phyloP scores from a whole-genome alignment of 306 rosid genomes.

The Glycine soja region DNA sequence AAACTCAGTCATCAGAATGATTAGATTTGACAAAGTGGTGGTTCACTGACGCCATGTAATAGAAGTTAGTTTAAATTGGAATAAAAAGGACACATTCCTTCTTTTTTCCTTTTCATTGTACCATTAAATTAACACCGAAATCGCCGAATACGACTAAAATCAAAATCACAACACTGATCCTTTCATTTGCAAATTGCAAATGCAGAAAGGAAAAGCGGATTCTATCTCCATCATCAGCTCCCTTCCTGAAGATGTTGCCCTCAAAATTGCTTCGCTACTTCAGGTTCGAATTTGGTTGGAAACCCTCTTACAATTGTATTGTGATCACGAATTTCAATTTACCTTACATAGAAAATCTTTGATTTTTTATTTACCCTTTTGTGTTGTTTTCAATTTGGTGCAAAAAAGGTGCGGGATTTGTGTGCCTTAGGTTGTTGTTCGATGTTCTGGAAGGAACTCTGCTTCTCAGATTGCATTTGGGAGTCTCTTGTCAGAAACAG shows the following conservation, averaged over 20 bases:
- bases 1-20: not conserved
- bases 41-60: not conserved
- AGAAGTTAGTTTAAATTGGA: constrained; percentile 14
- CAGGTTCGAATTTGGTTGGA: constrained; percentile 46
- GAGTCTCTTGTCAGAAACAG: constrained; percentile 59
- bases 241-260: constrained; percentile 68
- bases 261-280: constrained; percentile 75
- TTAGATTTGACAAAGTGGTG: constrained; percentile 1
- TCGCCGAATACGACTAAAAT: not conserved
- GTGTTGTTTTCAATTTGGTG: not conserved
- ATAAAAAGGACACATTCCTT: not conserved
- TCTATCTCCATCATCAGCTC: constrained; percentile 1
- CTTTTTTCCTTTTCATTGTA: no score
- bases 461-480: constrained; percentile 71
- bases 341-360: not conserved
- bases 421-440: constrained; percentile 82
- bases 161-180: not conserved
- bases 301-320: not conserved
- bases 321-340: not conserved
- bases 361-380: constrained; percentile 23
- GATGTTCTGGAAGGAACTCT: constrained; percentile 66
- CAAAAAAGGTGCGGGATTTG: constrained; percentile 67
- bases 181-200: not conserved
- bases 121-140: no score
- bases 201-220: constrained; percentile 1